A percentile compares a stretch with the other conserved stretches of the same genome.
Conservation (phyloP, 129 eudicot species). For the Escallonia herrerae region DNA sequence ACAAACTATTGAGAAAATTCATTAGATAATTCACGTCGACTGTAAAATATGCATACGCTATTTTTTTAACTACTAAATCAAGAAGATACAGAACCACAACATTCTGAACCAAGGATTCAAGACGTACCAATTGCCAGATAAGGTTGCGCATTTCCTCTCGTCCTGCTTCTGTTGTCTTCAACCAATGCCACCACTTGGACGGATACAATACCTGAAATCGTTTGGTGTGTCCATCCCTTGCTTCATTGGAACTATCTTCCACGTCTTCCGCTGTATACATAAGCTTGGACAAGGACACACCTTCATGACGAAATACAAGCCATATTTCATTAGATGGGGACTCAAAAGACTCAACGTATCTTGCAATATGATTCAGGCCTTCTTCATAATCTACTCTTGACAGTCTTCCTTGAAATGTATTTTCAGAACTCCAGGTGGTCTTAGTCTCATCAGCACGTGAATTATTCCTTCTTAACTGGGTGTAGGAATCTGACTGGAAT, state of each 20-base stretch:
- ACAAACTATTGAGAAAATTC: too few relatives aligned
- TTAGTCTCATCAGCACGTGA: constrained; percentile 24
- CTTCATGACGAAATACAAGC: constrained; percentile 98
- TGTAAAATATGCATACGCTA: too few relatives aligned
- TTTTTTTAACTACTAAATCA: too few relatives aligned
- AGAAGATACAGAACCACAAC: too few relatives aligned
- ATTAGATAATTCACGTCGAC: too few relatives aligned
- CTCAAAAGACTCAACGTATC: constrained; percentile 97
- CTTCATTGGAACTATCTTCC: constrained; percentile 33
- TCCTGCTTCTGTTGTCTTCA: constrained; percentile 87
- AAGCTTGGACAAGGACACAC: constrained; percentile 86
- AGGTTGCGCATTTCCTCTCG: constrained; percentile 80
- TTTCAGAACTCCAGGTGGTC: constrained; percentile 20
- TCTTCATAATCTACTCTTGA: constrained; percentile 47
- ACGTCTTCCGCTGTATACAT: constrained; percentile 77
- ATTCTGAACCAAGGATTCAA: background rate
- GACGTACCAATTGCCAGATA: constrained; percentile 80
- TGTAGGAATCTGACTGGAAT: constrained; percentile 21
- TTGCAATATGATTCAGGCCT: constrained; percentile 86
- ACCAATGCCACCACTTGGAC: constrained; percentile 98
- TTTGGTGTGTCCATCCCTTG: constrained; percentile 42
- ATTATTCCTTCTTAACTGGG: constrained; percentile 20
- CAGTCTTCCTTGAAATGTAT: constrained; percentile 15
- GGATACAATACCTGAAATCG: constrained; percentile 73
- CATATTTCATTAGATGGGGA: constrained; percentile 89